Evolutionary conservation across 345 rosid genomes (phyloP).

Genomic region (Salix koriyanagi): DNA sequence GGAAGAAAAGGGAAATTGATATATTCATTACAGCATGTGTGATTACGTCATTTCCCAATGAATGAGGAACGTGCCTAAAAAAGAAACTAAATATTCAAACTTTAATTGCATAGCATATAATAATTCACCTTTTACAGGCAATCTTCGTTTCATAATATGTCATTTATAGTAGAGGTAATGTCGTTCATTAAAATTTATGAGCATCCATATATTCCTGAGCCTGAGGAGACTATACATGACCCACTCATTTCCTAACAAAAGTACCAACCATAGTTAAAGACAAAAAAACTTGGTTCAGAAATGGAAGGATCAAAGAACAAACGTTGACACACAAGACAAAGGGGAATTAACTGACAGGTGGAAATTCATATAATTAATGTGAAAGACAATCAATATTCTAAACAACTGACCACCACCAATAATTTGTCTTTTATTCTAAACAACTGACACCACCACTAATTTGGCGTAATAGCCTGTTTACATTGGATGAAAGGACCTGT

Average conservation of each 20-base stretch:
- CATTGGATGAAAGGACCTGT: not conserved
- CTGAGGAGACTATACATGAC: not conserved
- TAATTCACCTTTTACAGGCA: not conserved
- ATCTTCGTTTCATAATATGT: not conserved
- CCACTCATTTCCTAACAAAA: not conserved
- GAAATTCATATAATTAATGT: not conserved
- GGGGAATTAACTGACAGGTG: not conserved
- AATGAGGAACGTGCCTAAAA: not conserved
- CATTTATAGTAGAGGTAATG: not conserved
- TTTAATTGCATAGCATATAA: not conserved
- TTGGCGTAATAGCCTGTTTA: slow-evolving; percentile 3
- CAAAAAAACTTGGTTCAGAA: not conserved
- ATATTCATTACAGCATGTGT: slow-evolving; percentile 6
- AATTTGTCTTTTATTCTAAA: slow-evolving; percentile 1
- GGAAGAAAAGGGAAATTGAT: slow-evolving; percentile 5
- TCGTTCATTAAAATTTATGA: not conserved
- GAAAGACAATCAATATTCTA: not conserved
- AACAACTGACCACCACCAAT: not conserved
- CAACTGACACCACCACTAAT: not conserved
- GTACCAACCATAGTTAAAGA: not conserved
- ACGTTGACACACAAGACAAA: not conserved
- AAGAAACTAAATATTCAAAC: slow-evolving; percentile 8
- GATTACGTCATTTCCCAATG: slow-evolving; percentile 2
- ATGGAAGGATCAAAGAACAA: not conserved
- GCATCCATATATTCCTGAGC: not conserved